Evolutionary conservation across 257 asterid genomes (phyloP), one percentile per base, ranked within the genome.

Genomic region (Haberlea rhodopensis): DNA sequence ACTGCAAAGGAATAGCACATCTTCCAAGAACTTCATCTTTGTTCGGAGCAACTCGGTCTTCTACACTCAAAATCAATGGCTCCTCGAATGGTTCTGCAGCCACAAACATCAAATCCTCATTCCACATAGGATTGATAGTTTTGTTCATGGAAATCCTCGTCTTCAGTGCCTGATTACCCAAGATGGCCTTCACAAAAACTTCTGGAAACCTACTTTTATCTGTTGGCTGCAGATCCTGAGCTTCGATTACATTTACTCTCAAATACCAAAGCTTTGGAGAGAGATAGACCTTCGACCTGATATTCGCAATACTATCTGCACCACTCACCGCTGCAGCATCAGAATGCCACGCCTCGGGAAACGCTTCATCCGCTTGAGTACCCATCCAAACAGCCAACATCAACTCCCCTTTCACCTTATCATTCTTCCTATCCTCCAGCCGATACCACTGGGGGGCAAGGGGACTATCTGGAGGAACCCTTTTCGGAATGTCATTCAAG

Each of bases 321-420:
- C 86, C 95, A 62, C 79, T 82, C 11, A 81, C 85, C 8, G 88
- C 40, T 0, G 88, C 86, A 2, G 95, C 80, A 75, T 87, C 92
- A 0, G 95, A 85, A 68, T 77, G 89, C 90, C 87, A 85, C 0
- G 94, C 87, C 62, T 84, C 95, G 0, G 95, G 87, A 70, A 87
- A 87, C 0, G 88, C 90, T 74, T 87, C 90, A 15, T 85, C 92
- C 26, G 90, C 88, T 57, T 87, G 95, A 24, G 86, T 82, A 25
- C 95, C 95, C 92, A 83, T 85, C 95, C 95, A 87, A 67, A 82
- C 90, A 27, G 95, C 95, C 71, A 87, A 62, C 95, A 83, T 85
- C 18, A 87, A 68, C 77, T 87, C 94, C 0, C 94, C 95, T 37
- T 53, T 77, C 0, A 82, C 80, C 79, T 79, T 84, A 9, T 84